Evolutionary conservation across 495 filamentous ascomycete genomes (phyloP).

Genomic region (Articulospora tetracladia): DNA sequence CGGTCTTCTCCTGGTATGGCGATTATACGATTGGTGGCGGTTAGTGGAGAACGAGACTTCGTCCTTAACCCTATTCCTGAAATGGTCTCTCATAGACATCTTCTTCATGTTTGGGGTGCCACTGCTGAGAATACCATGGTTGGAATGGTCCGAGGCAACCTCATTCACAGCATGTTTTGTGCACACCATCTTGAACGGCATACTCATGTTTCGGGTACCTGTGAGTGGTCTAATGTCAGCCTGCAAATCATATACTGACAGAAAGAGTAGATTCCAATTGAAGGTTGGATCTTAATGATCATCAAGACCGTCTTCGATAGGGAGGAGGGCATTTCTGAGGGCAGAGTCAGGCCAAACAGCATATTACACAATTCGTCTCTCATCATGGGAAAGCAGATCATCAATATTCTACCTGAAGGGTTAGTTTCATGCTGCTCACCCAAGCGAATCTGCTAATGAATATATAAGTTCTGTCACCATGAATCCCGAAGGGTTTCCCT

Average conservation of each 20-base stretch:
- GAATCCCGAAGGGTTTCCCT: slow-evolving; percentile 72
- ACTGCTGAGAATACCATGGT: slow-evolving; percentile 85
- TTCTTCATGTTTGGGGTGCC: slow-evolving; percentile 83
- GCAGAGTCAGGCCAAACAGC: slow-evolving; percentile 77
- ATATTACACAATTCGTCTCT: slow-evolving; percentile 88
- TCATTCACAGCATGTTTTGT: slow-evolving; percentile 60
- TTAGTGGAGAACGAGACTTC: slow-evolving; percentile 72
- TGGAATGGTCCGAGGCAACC: slow-evolving; percentile 77
- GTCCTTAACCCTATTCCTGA: slow-evolving; percentile 83
- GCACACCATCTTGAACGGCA: slow-evolving; percentile 68
- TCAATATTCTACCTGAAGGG: slow-evolving; percentile 96
- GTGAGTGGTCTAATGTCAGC: slow-evolving; percentile 38
- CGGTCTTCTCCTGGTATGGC: slow-evolving; percentile 66
- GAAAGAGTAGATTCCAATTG: slow-evolving; percentile 55
- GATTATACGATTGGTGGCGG: slow-evolving; percentile 75
- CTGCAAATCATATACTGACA: slow-evolving; percentile 15
- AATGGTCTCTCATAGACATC: slow-evolving; percentile 84
- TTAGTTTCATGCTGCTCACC: slow-evolving; percentile 33
- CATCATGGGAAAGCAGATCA: slow-evolving; percentile 91
- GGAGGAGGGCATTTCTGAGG: slow-evolving; percentile 85
- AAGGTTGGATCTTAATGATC: slow-evolving; percentile 61
- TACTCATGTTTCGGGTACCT: slow-evolving; percentile 89
- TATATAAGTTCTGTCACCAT: slow-evolving; percentile 68
- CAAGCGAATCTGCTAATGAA: background rate
- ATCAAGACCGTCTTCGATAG: slow-evolving; percentile 79